Conservation (phyloP, 495 filamentous ascomycete species). For the Aspergillus baeticus region DNA sequence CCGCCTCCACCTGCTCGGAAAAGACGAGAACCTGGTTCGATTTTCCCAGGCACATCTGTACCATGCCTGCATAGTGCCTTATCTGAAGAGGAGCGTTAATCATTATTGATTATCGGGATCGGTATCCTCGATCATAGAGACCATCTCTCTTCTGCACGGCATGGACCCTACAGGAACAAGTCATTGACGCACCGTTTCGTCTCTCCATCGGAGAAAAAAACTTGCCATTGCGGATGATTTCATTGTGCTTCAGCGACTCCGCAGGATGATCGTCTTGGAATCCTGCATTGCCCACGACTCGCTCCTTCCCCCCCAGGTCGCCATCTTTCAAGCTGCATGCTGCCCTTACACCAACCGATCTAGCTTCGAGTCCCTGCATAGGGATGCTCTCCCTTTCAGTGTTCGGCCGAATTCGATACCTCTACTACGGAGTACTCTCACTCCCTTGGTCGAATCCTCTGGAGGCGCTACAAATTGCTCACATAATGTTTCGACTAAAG, state of each 20-base stretch:
- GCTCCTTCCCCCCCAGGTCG: neutral
- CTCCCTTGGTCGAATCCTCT: neutral
- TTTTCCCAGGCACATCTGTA: slow-evolving; percentile 2
- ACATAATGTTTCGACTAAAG: neutral
- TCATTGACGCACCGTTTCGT: neutral
- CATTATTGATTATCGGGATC: neutral
- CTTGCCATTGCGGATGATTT: slow-evolving; percentile 1
- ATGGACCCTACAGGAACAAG: neutral
- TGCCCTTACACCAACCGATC: neutral
- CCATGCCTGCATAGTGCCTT: neutral
- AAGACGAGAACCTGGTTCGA: slow-evolving; percentile 31
- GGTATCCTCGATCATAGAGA: too few relatives aligned
- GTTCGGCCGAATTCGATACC: neutral
- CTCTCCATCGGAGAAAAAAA: neutral
- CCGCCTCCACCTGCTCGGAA: slow-evolving; percentile 33
- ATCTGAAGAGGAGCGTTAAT: neutral
- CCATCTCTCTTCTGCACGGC: too few relatives aligned
- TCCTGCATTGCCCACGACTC: slow-evolving; percentile 11
- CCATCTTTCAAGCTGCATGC: neutral
- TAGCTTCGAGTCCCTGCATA: slow-evolving; percentile 1
- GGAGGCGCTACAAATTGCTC: neutral
- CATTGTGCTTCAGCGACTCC: slow-evolving; percentile 4
- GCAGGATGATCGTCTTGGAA: slow-evolving; percentile 9
- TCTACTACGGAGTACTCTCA: too few relatives aligned
- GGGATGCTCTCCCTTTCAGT: neutral